Base-by-base conservation (phyloP, 2,329 filamentous ascomycete genomes). In the Cladosporium sp. region DNA sequence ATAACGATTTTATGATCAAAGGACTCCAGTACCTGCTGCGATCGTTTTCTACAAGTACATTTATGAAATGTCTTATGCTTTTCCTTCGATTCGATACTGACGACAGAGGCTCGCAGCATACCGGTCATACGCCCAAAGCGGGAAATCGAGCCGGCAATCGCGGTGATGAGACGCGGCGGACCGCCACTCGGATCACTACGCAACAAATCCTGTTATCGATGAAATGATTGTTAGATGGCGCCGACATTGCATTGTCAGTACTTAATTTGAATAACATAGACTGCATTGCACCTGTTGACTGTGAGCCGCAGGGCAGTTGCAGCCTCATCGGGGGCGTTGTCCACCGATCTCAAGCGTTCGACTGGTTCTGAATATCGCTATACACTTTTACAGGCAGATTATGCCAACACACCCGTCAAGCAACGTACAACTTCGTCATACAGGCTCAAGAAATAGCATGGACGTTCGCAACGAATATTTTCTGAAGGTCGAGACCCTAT, bases 401-500 rank as follows among this genome's bases (percentile, higher is more conserved):
- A 15, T 25, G n/a, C 20, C 42, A 22, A 28, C 22, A 25, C 5
- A 45, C 2, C 40, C n/a, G 22, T 14, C 4, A n/a, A 15, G 8
- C 25, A 17, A 25, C 20, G 42, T 28, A 45, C 42, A n/a, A n/a
- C 28, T 45, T 15, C 49, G 49, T 51, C 49, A 51, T 51, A 17
- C 17, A 22, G 15, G 28, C 15, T 50, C 19, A 15, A 30, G 45
- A 36, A 30, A 37, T 51, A 19, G 17, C 49, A 38, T 51, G 7
- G 51, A 15, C 25, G 42, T 25, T 34, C 20, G 12, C 15, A 45
- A 7, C 42, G 42, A 45, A 45, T 20, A 14, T 38, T 42, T 42
- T 34, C 51, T 54, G 51, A 56, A 56, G 52, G 52, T 56, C 42
- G 52, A 56, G 52, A 14, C 30, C 52, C 30, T 34, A 25, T 9